Conservation (phyloP, 495 filamentous ascomycete species). For the Hyaloscypha hepaticicola region DNA sequence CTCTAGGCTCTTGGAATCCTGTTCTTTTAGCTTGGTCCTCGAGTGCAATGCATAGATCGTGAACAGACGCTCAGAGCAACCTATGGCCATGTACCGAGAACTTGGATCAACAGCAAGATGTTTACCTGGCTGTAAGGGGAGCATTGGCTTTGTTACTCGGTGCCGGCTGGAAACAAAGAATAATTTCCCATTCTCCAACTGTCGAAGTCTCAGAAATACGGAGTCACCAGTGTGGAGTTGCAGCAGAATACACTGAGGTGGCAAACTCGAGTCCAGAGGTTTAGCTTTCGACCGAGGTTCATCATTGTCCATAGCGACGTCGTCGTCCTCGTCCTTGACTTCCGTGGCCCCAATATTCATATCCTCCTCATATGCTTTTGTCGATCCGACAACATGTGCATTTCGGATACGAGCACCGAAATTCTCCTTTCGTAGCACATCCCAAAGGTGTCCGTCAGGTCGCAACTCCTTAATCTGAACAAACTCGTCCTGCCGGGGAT, state of each 20-base stretch:
- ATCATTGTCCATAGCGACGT: conserved; percentile 29
- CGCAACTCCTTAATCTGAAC: conserved; percentile 70
- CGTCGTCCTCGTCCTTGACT: conserved; percentile 39
- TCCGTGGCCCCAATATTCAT: conserved; percentile 15
- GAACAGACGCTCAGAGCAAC: conserved; percentile 43
- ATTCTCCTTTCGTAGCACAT: conserved; percentile 69
- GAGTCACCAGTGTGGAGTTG: conserved; percentile 66
- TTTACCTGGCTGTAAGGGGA: conserved; percentile 64
- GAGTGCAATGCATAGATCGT: conserved; percentile 61
- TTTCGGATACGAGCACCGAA: conserved; percentile 71
- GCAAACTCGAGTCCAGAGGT: conserved; percentile 40
- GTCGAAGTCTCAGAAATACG: conserved; percentile 66
- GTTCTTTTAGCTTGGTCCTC: conserved; percentile 43
- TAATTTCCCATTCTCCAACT: conserved; percentile 40
- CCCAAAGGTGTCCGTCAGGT: conserved; percentile 61
- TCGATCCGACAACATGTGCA: conserved; percentile 52
- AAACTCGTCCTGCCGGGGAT: conserved; percentile 54
- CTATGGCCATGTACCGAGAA: conserved; percentile 48
- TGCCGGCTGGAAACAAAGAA: conserved; percentile 61
- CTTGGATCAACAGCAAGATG: conserved; percentile 81
- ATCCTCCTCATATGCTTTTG: conserved; percentile 16
- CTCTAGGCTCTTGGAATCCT: conserved; percentile 36
- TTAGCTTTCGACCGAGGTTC: conserved; percentile 7
- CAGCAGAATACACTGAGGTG: conserved; percentile 75
- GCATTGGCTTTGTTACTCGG: conserved; percentile 52